These are phyloP conservation scores for Malassezia psittaci DNA, from an alignment of 1,284 basidiomycete genomes.

Conservation along the genomic window DNA sequence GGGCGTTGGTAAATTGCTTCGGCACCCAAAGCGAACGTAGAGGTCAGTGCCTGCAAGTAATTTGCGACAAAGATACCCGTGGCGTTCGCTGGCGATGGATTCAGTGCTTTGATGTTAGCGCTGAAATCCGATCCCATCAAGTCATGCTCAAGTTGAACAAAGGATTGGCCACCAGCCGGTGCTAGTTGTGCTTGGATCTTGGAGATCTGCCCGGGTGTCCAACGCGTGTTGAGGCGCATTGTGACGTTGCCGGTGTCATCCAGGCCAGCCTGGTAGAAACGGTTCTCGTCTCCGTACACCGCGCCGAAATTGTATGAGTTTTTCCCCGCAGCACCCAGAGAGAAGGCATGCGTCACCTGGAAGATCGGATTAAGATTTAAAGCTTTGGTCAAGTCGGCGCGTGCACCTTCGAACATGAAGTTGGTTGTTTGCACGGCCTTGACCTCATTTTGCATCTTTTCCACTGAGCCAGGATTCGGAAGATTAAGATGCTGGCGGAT, in stretches of 20 bases:
- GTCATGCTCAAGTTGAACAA: constrained; percentile 82
- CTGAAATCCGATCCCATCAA: constrained; percentile 79
- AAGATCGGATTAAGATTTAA: constrained; percentile 88
- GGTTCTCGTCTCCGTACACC: constrained; percentile 69
- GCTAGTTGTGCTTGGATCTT: constrained; percentile 82
- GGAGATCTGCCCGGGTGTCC: constrained; percentile 67
- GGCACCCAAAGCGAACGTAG: constrained; percentile 77
- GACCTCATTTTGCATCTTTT: constrained; percentile 39
- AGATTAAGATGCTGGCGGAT: constrained; percentile 32
- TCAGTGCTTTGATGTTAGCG: constrained; percentile 78
- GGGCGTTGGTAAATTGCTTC: constrained; percentile 78
- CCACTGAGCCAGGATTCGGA: constrained; percentile 42
- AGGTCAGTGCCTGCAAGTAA: constrained; percentile 89
- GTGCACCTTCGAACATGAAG: constrained; percentile 90
- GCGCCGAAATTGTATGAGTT: constrained; percentile 87
- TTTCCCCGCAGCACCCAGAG: constrained; percentile 57
- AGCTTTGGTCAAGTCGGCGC: constrained; percentile 90
- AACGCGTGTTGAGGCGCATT: constrained; percentile 79
- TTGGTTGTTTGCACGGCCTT: constrained; percentile 77
- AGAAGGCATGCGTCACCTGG: constrained; percentile 94
- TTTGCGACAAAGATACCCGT: constrained; percentile 91
- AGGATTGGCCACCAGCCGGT: constrained; percentile 28
- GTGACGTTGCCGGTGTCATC: constrained; percentile 87
- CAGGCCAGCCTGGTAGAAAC: constrained; percentile 83
- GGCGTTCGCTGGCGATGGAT: constrained; percentile 73